Evolutionary conservation across 257 asterid genomes (phyloP).

Genomic region (Mentha longifolia): DNA sequence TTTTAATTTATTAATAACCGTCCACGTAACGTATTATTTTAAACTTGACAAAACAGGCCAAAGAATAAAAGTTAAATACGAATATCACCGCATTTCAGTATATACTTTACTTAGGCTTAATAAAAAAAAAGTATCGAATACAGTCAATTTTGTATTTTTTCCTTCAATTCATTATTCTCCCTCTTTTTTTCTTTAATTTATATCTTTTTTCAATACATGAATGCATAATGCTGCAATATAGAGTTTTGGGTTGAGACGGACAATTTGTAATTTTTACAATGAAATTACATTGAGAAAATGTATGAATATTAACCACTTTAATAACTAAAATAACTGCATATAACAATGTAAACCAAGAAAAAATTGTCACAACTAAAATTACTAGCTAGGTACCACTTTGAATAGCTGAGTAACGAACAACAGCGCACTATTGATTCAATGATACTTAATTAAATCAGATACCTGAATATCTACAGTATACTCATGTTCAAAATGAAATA

Average conservation of each 20-base stretch:
- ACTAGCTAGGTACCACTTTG: too few species aligned
- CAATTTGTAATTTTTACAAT: neutral
- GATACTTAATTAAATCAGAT: too few species aligned
- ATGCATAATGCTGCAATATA: too few species aligned
- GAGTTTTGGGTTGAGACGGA: neutral
- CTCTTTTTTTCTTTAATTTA: too few species aligned
- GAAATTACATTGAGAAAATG: neutral
- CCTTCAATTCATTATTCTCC: too few species aligned
- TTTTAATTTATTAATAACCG: neutral
- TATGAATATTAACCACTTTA: neutral
- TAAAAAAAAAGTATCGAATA: too few species aligned
- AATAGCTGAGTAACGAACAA: too few species aligned
- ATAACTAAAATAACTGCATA: too few species aligned
- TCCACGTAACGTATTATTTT: neutral
- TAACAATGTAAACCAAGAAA: neutral
- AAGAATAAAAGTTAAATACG: neutral
- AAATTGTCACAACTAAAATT: neutral
- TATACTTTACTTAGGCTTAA: too few species aligned
- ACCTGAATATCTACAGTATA: neutral
- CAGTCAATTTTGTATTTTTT: too few species aligned
- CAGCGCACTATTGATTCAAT: neutral
- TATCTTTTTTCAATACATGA: too few species aligned
- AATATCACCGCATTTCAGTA: too few species aligned
- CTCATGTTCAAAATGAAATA: neutral
- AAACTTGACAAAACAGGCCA: neutral